Evolutionary conservation across 208 protist species (phyloP).

Genomic region (Phytomonas sp.): DNA sequence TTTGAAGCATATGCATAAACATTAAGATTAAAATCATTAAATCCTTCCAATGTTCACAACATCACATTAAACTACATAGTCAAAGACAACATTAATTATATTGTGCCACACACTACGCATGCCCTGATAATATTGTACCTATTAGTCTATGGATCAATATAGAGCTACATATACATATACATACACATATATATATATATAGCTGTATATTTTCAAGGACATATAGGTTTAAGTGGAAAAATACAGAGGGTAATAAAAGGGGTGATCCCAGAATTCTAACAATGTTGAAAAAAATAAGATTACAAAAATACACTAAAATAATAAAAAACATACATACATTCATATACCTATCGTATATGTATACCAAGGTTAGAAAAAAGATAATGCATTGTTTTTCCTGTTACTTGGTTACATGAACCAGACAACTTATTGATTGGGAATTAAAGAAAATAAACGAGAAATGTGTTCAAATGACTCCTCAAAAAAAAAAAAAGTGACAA

Average conservation of each 20-base stretch:
- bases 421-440: neutral
- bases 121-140: neutral
- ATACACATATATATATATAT: conserved; percentile 13
- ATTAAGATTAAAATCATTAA: neutral
- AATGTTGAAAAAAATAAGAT: conserved; percentile 1
- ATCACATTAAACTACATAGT: neutral
- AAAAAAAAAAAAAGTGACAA: neutral
- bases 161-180: neutral
- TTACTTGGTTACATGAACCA: neutral
- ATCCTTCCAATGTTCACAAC: neutral
- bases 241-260: neutral
- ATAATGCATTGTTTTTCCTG: neutral
- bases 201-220: neutral
- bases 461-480: neutral
- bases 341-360: neutral
- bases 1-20: neutral
- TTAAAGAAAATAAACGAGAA: neutral
- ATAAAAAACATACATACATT: conserved; percentile 1
- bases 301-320: conserved; percentile 5
- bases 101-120: neutral
- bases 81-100: neutral
- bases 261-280: neutral
- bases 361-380: neutral
- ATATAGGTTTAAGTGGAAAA: neutral
- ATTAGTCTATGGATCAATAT: neutral